phyloP scores from a whole-genome alignment of 108 stramenopile species.

The Fistulifera pelliculosa region DNA sequence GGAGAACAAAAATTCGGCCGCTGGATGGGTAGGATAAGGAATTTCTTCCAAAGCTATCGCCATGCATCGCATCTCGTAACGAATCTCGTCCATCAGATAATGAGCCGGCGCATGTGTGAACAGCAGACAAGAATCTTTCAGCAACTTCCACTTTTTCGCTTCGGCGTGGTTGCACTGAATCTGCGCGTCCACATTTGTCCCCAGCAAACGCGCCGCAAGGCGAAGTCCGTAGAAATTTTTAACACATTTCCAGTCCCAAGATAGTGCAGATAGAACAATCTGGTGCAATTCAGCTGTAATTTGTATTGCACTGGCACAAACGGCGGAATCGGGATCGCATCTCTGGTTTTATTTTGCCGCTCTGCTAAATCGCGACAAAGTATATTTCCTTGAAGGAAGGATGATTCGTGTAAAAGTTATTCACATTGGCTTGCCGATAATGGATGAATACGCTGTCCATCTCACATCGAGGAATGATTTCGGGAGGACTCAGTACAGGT shows the following conservation, averaged over 20 bases:
- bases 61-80: conserved; percentile 3
- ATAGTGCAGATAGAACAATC: neutral
- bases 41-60: conserved; percentile 7
- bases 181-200: neutral
- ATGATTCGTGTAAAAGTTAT: too few species aligned
- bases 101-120: neutral
- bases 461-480: too few species aligned
- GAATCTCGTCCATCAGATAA: conserved; percentile 1
- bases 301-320: too few species aligned
- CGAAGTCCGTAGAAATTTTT: conserved; percentile 1
- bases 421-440: too few species aligned
- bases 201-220: conserved; percentile 2
- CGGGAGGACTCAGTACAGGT: too few species aligned
- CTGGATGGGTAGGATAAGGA: conserved; percentile 1
- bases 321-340: too few species aligned
- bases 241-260: conserved; percentile 6
- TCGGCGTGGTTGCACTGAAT: neutral
- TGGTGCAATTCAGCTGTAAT: neutral
- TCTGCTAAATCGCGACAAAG: too few species aligned
- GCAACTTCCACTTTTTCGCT: neutral
- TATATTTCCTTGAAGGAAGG: too few species aligned
- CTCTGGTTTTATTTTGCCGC: too few species aligned
- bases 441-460: too few species aligned
- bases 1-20: too few species aligned
- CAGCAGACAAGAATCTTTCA: neutral